phyloP scores from a whole-genome alignment of 2,329 filamentous ascomycete genomes.

The Lecanicillium sp. region DNA sequence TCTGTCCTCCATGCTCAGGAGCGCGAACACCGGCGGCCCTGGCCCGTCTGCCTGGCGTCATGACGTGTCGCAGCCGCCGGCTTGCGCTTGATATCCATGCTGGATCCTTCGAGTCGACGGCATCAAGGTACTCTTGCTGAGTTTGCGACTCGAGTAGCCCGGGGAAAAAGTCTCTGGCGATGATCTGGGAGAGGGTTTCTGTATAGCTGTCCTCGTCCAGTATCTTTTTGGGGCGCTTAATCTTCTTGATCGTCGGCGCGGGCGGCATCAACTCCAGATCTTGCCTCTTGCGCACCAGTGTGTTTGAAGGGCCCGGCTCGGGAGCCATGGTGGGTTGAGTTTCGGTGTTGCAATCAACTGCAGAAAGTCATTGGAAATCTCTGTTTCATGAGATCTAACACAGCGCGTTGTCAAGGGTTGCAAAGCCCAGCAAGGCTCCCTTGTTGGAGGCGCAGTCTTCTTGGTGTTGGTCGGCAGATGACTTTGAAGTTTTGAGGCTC shows the following conservation, averaged over 20 bases:
- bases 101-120: conserved; percentile 74
- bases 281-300: conserved; percentile 60
- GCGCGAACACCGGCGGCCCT: too few relatives aligned
- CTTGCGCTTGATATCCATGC: conserved; percentile 82
- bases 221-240: conserved; percentile 81
- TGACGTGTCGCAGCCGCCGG: conserved; percentile 62
- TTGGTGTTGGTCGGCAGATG: too few relatives aligned
- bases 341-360: too few relatives aligned
- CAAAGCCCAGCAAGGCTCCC: too few relatives aligned
- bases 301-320: conserved; percentile 32
- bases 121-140: conserved; percentile 87
- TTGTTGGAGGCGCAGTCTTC: too few relatives aligned
- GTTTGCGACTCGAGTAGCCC: conserved; percentile 78
- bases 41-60: conserved; percentile 43
- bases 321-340: conserved; percentile 1
- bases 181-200: conserved; percentile 83
- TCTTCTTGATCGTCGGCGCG: conserved; percentile 75
- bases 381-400: too few relatives aligned
- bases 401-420: too few relatives aligned
- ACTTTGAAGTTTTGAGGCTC: too few relatives aligned
- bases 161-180: conserved; percentile 93
- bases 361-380: too few relatives aligned
- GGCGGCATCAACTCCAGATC: conserved; percentile 74
- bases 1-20: conserved; percentile 33
- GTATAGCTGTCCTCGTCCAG: conserved; percentile 94